phyloP scores from a whole-genome alignment of 371 early-diverging fungal species.

The Syncephalis plumigaleata region DNA sequence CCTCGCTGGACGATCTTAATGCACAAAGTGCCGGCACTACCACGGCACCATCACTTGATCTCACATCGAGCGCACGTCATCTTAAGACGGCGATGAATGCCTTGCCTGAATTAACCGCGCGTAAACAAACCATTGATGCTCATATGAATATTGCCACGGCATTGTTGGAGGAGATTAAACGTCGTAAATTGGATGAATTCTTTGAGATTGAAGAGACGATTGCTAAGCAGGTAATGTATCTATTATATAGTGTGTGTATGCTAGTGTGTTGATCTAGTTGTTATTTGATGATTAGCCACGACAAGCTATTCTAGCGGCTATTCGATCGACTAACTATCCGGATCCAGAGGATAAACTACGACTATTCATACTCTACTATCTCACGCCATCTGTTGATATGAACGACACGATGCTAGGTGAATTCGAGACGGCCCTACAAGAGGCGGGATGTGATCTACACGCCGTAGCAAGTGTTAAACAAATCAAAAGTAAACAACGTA shows the following conservation, averaged over 20 bases:
- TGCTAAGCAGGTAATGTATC: constrained; percentile 22
- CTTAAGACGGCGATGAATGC: constrained; percentile 83
- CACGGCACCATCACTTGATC: constrained; percentile 13
- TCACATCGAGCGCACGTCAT: constrained; percentile 60
- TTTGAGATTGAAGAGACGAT: constrained; percentile 88
- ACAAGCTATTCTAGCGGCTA: neutral
- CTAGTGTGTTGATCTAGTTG: no score
- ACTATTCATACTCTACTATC: constrained; percentile 70
- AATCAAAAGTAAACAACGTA: constrained; percentile 16
- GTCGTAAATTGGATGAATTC: constrained; percentile 88
- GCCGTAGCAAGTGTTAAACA: constrained; percentile 64
- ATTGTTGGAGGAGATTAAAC: constrained; percentile 80
- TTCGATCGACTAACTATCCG: neutral
- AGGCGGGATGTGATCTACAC: constrained; percentile 56
- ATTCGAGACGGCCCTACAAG: constrained; percentile 58
- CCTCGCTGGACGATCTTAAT: constrained; percentile 67
- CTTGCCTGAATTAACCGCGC: constrained; percentile 88
- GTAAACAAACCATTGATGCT: constrained; percentile 91
- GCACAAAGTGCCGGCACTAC: constrained; percentile 33
- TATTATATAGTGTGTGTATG: no score
- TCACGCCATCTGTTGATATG: constrained; percentile 34
- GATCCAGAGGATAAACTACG: constrained; percentile 77
- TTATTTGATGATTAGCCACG: neutral
- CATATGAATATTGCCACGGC: constrained; percentile 97
- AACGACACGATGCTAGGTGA: constrained; percentile 16